A percentile compares a stretch with the other conserved stretches of the same genome.
phyloP scores from a whole-genome alignment of 169 alveolate genomes.

The Cryptosporidium xiaoi region DNA sequence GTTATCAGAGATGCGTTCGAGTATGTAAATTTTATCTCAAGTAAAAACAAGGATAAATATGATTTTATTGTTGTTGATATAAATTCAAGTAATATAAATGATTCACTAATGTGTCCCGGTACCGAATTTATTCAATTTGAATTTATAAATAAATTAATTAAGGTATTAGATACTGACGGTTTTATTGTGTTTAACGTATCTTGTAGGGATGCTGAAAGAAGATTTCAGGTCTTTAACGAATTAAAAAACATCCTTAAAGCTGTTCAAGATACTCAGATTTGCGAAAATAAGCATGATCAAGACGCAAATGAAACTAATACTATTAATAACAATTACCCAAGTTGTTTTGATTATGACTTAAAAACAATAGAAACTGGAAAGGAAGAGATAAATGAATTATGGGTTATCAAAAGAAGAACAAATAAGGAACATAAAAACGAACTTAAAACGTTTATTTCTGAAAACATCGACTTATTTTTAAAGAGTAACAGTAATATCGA shows the following conservation, averaged over 20 bases:
- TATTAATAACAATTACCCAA: neutral
- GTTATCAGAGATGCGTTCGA: slow-evolving; percentile 49
- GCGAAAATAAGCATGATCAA: neutral
- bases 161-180: slow-evolving; percentile 7
- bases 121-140: slow-evolving; percentile 6
- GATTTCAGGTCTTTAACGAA: slow-evolving; percentile 16
- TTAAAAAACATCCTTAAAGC: neutral
- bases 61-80: slow-evolving; percentile 68
- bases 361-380: slow-evolving; percentile 42
- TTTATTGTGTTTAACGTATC: slow-evolving; percentile 54
- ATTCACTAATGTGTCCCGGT: slow-evolving; percentile 72
- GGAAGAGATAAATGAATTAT: slow-evolving; percentile 65
- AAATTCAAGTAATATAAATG: slow-evolving; percentile 44
- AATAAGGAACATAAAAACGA: neutral
- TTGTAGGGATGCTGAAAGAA: slow-evolving; percentile 40
- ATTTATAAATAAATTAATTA: slow-evolving; percentile 13
- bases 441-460: slow-evolving; percentile 11
- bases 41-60: neutral
- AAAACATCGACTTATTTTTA: neutral
- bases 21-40: slow-evolving; percentile 1
- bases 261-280: neutral
- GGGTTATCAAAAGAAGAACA: slow-evolving; percentile 52
- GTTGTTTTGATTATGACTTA: neutral
- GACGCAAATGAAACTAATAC: neutral
- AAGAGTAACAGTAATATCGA: neutral